Conservation (phyloP, 2,329 filamentous ascomycete genomes). For the Graphilbum fragrans region DNA sequence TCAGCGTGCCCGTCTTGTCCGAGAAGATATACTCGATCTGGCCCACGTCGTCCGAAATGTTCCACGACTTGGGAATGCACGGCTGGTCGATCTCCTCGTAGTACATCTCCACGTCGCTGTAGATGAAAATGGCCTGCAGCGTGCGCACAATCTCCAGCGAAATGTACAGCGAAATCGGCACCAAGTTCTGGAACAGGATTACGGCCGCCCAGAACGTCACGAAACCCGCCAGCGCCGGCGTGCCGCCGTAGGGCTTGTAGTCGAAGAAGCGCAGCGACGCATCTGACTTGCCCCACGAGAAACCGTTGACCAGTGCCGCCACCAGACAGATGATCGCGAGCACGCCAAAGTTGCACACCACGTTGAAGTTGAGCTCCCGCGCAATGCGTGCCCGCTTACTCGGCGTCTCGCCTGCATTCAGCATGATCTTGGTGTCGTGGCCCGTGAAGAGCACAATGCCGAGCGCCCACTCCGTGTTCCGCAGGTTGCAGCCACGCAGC, state of each 20-base stretch:
- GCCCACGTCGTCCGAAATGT: slow-evolving; percentile 93
- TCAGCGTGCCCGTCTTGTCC: slow-evolving; percentile 15
- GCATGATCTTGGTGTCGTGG: slow-evolving; percentile 97
- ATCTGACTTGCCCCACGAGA: slow-evolving; percentile 63
- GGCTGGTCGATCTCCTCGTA: slow-evolving; percentile 89
- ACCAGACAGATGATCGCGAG: slow-evolving; percentile 83
- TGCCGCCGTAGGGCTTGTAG: slow-evolving; percentile 68
- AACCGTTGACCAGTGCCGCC: slow-evolving; percentile 72
- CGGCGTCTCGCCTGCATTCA: slow-evolving; percentile 91
- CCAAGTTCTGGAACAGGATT: slow-evolving; percentile 96
- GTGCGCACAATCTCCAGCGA: slow-evolving; percentile 92
- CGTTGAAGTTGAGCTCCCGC: slow-evolving; percentile 91
- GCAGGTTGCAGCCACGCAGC: slow-evolving; percentile 81
- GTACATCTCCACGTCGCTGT: slow-evolving; percentile 93
- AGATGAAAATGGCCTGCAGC: slow-evolving; percentile 91
- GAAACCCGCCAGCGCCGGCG: slow-evolving; percentile 69
- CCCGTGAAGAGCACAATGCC: slow-evolving; percentile 91
- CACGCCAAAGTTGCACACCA: slow-evolving; percentile 90
- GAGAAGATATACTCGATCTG: slow-evolving; percentile 96
- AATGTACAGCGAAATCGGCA: slow-evolving; percentile 96
- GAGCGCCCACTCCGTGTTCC: slow-evolving; percentile 93
- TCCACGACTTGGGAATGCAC: slow-evolving; percentile 96
- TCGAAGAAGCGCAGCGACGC: slow-evolving; percentile 76
- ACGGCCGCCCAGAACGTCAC: slow-evolving; percentile 95
- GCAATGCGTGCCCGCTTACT: slow-evolving; percentile 87